Evolutionary conservation across 257 asterid species (phyloP).

Genomic region (Haberlea rhodopensis): DNA sequence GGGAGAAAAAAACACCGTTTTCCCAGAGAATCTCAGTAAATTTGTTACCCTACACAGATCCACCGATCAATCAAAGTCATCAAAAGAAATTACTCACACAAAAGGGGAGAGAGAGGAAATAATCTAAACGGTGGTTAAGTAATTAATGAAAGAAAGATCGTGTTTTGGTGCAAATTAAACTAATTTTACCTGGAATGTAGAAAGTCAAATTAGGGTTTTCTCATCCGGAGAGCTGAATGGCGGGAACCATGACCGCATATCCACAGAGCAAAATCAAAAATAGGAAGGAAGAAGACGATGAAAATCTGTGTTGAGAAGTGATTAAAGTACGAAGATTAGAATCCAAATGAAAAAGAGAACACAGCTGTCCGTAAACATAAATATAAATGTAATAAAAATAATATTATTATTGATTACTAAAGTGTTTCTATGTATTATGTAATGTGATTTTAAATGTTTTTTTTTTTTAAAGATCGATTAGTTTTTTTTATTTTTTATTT

Average conservation of each 20-base stretch:
- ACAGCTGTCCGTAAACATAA: too few relatives aligned
- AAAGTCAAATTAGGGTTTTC: constrained; percentile 41
- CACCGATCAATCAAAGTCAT: constrained; percentile 44
- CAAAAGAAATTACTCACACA: constrained; percentile 13
- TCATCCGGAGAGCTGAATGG: constrained; percentile 36
- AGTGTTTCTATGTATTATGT: too few relatives aligned
- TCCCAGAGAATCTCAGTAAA: constrained; percentile 26
- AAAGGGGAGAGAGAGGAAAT: not conserved
- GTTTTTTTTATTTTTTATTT: too few relatives aligned
- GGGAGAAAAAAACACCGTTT: constrained; percentile 21
- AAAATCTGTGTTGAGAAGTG: not conserved
- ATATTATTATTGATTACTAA: too few relatives aligned
- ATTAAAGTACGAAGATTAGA: not conserved
- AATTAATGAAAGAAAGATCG: constrained; percentile 10
- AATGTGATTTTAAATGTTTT: too few relatives aligned
- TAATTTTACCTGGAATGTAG: constrained; percentile 38
- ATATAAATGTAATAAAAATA: too few relatives aligned
- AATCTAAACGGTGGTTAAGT: constrained; percentile 22
- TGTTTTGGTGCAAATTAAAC: not conserved
- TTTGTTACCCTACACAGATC: constrained; percentile 35
- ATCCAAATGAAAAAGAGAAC: too few relatives aligned
- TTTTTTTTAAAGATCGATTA: too few relatives aligned
- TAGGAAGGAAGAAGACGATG: constrained; percentile 16
- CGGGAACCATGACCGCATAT: constrained; percentile 43
- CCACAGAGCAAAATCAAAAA: not conserved